A percentile compares a stretch with the other conserved stretches of the same genome.
phyloP scores from a whole-genome alignment of 768 basidiomycete genomes.

The Sarcomyxa edulis region DNA sequence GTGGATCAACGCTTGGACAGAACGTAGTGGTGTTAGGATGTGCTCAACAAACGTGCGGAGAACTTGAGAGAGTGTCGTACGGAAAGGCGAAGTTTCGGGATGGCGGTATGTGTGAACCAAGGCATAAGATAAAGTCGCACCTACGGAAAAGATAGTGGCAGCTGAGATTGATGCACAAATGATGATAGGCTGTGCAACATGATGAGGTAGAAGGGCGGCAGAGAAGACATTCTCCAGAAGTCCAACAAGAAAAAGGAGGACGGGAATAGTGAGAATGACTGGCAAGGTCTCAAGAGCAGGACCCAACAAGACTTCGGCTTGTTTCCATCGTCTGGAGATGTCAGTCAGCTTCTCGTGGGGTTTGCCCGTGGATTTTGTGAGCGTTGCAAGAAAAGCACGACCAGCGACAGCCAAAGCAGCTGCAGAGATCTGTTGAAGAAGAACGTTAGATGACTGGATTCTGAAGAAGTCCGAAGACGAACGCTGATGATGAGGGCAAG shows the following conservation, averaged over 20 bases:
- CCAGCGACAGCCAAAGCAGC: too few species aligned
- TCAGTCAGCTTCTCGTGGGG: constrained; percentile 5
- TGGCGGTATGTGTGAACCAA: constrained; percentile 1
- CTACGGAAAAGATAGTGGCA: background rate
- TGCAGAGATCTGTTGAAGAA: too few species aligned
- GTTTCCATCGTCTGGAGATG: constrained; percentile 2
- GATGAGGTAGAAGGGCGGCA: background rate
- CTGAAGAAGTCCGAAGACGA: too few species aligned
- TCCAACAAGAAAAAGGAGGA: constrained; percentile 5
- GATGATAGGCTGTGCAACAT: background rate
- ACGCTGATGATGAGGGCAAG: too few species aligned
- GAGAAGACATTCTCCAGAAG: constrained; percentile 7
- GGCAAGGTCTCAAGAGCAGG: constrained; percentile 5
- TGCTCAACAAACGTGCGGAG: too few species aligned
- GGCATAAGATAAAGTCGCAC: background rate
- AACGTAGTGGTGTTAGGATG: too few species aligned
- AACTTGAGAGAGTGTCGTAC: constrained; percentile 1
- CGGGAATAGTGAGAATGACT: too few species aligned
- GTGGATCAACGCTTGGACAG: too few species aligned
- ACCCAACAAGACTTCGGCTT: constrained; percentile 1
- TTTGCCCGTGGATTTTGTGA: too few species aligned
- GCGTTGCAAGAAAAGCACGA: too few species aligned
- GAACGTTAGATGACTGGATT: too few species aligned
- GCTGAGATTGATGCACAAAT: constrained; percentile 1
- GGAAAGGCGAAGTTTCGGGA: constrained; percentile 5